Conservation (phyloP, 768 basidiomycete species). For the Suillus alpinus region DNA sequence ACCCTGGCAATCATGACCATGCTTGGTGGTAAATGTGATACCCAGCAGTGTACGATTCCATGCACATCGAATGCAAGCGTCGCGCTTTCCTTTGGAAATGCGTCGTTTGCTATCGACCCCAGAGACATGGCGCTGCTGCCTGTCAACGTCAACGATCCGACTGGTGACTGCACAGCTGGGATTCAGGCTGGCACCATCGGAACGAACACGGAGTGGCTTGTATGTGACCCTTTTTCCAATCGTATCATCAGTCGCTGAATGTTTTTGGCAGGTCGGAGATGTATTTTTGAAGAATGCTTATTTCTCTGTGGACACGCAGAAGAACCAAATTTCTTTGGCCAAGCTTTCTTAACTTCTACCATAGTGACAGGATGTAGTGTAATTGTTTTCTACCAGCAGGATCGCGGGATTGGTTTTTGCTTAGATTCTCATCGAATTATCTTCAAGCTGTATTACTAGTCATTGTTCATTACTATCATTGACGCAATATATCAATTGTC, state of each 20-base stretch:
- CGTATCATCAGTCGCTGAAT: background rate
- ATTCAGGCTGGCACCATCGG: constrained; percentile 64
- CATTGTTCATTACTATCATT: background rate
- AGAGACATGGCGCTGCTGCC: constrained; percentile 63
- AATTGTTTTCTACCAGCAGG: background rate
- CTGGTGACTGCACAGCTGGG: constrained; percentile 68
- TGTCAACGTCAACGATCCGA: constrained; percentile 44
- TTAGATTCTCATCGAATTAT: background rate
- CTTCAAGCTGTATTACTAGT: background rate
- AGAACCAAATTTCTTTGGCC: constrained; percentile 60
- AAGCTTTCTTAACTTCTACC: constrained; percentile 36
- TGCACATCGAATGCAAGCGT: constrained; percentile 56
- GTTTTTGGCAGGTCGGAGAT: constrained; percentile 48
- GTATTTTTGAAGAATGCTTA: constrained; percentile 79
- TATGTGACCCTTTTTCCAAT: constrained; percentile 32
- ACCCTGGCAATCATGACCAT: constrained; percentile 57
- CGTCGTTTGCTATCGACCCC: constrained; percentile 60
- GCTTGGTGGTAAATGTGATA: constrained; percentile 50
- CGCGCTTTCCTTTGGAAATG: constrained; percentile 57
- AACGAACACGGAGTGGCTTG: constrained; percentile 63
- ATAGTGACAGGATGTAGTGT: background rate
- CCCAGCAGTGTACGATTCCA: constrained; percentile 58
- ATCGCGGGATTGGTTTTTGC: constrained; percentile 12
- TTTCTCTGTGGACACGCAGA: constrained; percentile 58
- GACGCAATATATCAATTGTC: background rate